Percentiles rank a stretch among this genome's conserved stretches.
These are phyloP conservation scores for Macadamia tetraphylla DNA, from an alignment of 164 flowering plant genomes.

Conservation along the genomic window DNA sequence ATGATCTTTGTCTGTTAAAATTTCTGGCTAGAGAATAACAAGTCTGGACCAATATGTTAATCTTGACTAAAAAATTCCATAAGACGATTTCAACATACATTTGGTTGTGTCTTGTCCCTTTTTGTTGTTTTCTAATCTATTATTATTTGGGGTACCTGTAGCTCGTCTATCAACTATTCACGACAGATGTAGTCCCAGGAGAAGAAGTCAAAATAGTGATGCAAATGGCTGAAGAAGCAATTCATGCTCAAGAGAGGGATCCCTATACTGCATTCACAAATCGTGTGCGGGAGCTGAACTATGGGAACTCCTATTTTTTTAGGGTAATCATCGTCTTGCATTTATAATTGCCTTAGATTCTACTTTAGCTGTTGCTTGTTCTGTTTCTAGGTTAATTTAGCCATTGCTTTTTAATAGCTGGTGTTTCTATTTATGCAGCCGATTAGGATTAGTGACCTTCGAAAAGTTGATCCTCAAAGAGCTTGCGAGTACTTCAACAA, in stretches of 20 bases:
- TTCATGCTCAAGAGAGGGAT: slow-evolving; percentile 93
- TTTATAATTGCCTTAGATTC: neutral
- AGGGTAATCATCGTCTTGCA: slow-evolving; percentile 43
- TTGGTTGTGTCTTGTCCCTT: neutral
- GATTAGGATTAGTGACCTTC: slow-evolving; percentile 58
- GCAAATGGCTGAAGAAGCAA: slow-evolving; percentile 95
- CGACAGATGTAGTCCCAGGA: slow-evolving; percentile 67
- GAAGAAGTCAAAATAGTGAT: slow-evolving; percentile 86
- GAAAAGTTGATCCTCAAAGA: slow-evolving; percentile 66
- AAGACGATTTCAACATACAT: neutral
- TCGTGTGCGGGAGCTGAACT: slow-evolving; percentile 90
- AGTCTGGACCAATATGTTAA: no score
- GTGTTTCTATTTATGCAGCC: slow-evolving; percentile 52
- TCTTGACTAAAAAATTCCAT: neutral
- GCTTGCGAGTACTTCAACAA: slow-evolving; percentile 84
- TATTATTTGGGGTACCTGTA: slow-evolving; percentile 20
- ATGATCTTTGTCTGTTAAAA: no score
- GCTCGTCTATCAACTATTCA: slow-evolving; percentile 93
- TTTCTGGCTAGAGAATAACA: no score
- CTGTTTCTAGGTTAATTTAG: neutral
- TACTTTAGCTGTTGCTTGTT: no score
- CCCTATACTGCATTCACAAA: slow-evolving; percentile 93
- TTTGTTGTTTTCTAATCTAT: neutral
- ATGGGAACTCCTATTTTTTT: slow-evolving; percentile 86
- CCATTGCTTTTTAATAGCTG: neutral